Evolutionary conservation across 2,329 filamentous ascomycete species (phyloP), one percentile per base, ranked within the genome.

Genomic region (Lecanicillium sp.): DNA sequence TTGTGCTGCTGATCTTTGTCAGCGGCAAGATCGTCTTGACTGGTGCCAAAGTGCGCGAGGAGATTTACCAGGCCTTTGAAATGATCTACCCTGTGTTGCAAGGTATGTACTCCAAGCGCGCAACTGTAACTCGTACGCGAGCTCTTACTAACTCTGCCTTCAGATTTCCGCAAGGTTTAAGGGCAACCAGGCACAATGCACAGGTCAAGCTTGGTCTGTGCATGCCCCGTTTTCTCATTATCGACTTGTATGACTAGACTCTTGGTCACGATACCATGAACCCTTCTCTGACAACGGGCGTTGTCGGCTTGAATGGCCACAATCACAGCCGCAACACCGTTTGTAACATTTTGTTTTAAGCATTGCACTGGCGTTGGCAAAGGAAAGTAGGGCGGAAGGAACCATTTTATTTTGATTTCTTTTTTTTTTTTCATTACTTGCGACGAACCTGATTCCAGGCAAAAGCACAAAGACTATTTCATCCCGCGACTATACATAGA

Each of bases 11-110:
- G 58, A 96, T 98, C 64, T 97, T 97, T 70, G 90, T 97, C 56
- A 92, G 84, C 56, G 92, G 90, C 58, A 97, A 97, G 77, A 97
- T 97, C 46, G 92, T 97, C 56, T 76, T 97, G 59, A 97, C 92
- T 30, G 92, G 92, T 57, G 92, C 92, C 50, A 97, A 98, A 62
- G 89, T 97, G 49, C 84, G 92, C 53, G 92, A 98, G 66, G 92
- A 97, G 69, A 97, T 98, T 51, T 94, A 95, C 58, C 86, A 92
- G 63, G 88, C 88, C 33, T 95, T 95, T 58, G 88, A 94, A 69
- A 84, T 94, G 80, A 95, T 96, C 69, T 95, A 95, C 61, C 89
- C 89, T 60, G 89, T 95, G 69, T 72, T 94, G 58, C 86, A 88
- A 72, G 85, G 84, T 88, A 68, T 52, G 72, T 65, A 47, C 3